These are phyloP conservation scores for Dendryphion nanum DNA, from an alignment of 2,329 filamentous ascomycete species.

Conservation along the genomic window DNA sequence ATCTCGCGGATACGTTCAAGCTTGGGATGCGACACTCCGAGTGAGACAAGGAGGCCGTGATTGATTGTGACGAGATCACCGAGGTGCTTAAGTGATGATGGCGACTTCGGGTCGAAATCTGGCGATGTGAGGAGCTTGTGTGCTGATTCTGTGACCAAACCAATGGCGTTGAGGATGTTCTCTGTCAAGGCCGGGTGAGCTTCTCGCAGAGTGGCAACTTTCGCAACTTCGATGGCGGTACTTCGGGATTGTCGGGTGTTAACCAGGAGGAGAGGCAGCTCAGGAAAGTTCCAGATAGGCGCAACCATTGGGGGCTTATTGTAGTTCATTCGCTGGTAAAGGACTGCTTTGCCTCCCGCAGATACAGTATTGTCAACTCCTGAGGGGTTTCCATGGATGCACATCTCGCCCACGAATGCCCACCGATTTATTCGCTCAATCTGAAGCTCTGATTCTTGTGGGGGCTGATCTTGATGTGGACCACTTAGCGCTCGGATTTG, in stretches of 20 bases:
- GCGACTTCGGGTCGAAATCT: conserved; percentile 65
- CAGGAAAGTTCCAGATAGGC: conserved; percentile 82
- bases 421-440: conserved; percentile 95
- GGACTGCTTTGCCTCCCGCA: conserved; percentile 87
- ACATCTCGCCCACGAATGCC: conserved; percentile 96
- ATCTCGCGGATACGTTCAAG: conserved; percentile 89
- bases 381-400: conserved; percentile 94
- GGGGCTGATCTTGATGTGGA: conserved; percentile 86
- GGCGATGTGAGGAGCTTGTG: conserved; percentile 56
- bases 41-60: conserved; percentile 83
- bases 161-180: conserved; percentile 81
- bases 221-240: conserved; percentile 80
- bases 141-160: conserved; percentile 64
- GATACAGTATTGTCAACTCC: conserved; percentile 97
- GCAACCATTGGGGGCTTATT: conserved; percentile 72
- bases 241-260: conserved; percentile 87
- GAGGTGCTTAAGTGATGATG: conserved; percentile 66
- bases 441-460: conserved; percentile 83
- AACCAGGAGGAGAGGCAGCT: conserved; percentile 84
- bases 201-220: conserved; percentile 72
- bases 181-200: conserved; percentile 75
- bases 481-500: conserved; percentile 87
- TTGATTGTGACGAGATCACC: conserved; percentile 92
- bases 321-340: conserved; percentile 82
- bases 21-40: conserved; percentile 92